Conservation (phyloP, 2,329 filamentous ascomycete species). For the Aspergillus fijiensis region DNA sequence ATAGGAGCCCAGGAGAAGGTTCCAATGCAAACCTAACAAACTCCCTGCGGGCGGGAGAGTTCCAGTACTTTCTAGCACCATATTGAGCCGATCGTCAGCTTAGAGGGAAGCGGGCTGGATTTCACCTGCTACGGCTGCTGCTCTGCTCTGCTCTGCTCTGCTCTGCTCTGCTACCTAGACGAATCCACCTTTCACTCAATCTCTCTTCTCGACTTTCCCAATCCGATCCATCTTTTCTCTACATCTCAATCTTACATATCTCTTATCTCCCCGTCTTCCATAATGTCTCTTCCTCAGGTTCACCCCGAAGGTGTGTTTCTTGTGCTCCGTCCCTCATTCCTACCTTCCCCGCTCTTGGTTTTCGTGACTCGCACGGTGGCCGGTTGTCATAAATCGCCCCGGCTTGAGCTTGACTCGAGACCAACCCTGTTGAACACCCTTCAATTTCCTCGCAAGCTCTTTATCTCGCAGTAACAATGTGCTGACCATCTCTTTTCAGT, state of each 20-base stretch:
- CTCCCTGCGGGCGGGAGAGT: slow-evolving; percentile 25
- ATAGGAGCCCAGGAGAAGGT: neutral
- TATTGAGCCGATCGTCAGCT: slow-evolving; percentile 23
- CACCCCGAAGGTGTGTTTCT: slow-evolving; percentile 49
- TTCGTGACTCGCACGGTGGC: slow-evolving; percentile 3
- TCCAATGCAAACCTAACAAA: slow-evolving; percentile 36
- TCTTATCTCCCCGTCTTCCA: slow-evolving; percentile 12
- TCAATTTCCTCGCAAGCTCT: slow-evolving; percentile 7
- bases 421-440: neutral
- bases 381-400: slow-evolving; percentile 12
- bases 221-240: slow-evolving; percentile 5
- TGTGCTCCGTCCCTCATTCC: slow-evolving; percentile 19
- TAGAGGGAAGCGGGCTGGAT: slow-evolving; percentile 20
- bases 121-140: slow-evolving; percentile 14
- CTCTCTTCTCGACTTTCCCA: slow-evolving; percentile 9
- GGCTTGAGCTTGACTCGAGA: slow-evolving; percentile 1
- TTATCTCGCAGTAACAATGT: neutral
- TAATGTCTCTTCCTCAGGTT: slow-evolving; percentile 31
- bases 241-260: slow-evolving; percentile 9
- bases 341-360: slow-evolving; percentile 31
- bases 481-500: slow-evolving; percentile 55
- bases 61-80: slow-evolving; percentile 44
- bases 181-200: neutral
- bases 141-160: slow-evolving; percentile 18
- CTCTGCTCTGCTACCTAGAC: slow-evolving; percentile 17